Evolutionary conservation across 2,329 filamentous ascomycete species (phyloP).

Genomic region (Colletotrichum karsti): DNA sequence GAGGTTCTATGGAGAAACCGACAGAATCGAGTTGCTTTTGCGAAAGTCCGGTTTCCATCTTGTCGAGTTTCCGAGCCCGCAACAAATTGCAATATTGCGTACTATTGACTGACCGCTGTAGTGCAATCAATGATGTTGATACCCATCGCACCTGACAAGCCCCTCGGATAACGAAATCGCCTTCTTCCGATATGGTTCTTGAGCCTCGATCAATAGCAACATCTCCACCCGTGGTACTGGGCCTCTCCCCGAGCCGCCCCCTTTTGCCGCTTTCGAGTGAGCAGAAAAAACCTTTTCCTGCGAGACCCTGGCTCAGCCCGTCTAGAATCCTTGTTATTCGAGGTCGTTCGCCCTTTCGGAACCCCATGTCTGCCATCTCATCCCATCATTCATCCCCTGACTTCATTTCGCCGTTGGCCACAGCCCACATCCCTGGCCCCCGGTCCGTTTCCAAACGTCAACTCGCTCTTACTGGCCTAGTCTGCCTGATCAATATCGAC

Average conservation of each 20-base stretch:
- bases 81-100: not conserved
- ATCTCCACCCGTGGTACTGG: slow-evolving; percentile 16
- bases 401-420: slow-evolving; percentile 10
- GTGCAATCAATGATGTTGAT: not conserved
- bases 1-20: not conserved
- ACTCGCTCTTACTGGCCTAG: slow-evolving; percentile 4
- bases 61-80: not conserved
- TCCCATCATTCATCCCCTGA: slow-evolving; percentile 7
- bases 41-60: not conserved
- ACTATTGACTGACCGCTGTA: not conserved
- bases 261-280: not conserved
- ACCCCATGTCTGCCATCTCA: slow-evolving; percentile 8
- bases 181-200: not conserved
- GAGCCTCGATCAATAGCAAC: not conserved
- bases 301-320: not conserved
- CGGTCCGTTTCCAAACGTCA: slow-evolving; percentile 17
- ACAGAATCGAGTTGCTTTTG: not conserved
- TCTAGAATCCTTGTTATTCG: not conserved
- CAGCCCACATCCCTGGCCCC: not conserved
- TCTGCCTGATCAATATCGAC: not conserved
- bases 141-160: not conserved
- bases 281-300: not conserved
- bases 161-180: not conserved
- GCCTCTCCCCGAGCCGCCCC: slow-evolving; percentile 4
- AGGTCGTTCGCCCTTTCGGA: not conserved